A percentile compares a stretch with the other conserved stretches of the same genome.
Evolutionary conservation across 768 basidiomycete genomes (phyloP).

Genomic region (Royoungia palumana): DNA sequence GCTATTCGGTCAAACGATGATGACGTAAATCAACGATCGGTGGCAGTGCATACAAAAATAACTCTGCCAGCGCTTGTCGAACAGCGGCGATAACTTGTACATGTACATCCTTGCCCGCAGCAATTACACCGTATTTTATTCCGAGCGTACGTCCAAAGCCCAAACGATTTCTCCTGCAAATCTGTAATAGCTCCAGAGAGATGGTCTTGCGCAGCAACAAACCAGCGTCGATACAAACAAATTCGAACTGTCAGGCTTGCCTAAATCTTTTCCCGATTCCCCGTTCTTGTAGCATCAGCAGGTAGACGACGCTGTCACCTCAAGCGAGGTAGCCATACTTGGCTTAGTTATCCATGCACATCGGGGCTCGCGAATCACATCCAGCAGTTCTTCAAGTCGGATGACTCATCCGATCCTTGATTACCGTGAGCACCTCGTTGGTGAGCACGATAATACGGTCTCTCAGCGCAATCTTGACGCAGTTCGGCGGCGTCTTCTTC

Average conservation of each 20-base stretch:
- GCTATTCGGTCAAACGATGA: too few relatives aligned
- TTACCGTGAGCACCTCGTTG: constrained; percentile 67
- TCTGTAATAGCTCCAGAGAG: constrained; percentile 88
- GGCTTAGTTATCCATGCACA: constrained; percentile 94
- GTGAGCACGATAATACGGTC: constrained; percentile 77
- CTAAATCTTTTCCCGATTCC: constrained; percentile 97
- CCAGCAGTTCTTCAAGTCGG: constrained; percentile 63
- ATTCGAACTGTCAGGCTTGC: constrained; percentile 35
- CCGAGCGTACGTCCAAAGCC: constrained; percentile 82
- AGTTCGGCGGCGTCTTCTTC: constrained; percentile 91
- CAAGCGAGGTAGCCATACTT: constrained; percentile 88
- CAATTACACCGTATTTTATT: constrained; percentile 85
- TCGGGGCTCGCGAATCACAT: constrained; percentile 68
- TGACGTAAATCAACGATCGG: not conserved
- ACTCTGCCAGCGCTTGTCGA: constrained; percentile 47
- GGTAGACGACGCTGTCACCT: constrained; percentile 81
- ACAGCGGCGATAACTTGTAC: constrained; percentile 69
- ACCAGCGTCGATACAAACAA: too few relatives aligned
- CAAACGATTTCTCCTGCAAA: constrained; percentile 69
- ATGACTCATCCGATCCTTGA: constrained; percentile 51
- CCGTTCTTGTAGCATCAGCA: constrained; percentile 71
- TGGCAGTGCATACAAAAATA: not conserved
- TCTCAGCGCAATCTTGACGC: constrained; percentile 46
- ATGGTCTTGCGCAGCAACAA: constrained; percentile 61
- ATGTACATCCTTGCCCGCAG: constrained; percentile 72